These are phyloP conservation scores for Colletotrichum sp. DNA, from an alignment of 2,329 filamentous ascomycete genomes.

Conservation along the genomic window DNA sequence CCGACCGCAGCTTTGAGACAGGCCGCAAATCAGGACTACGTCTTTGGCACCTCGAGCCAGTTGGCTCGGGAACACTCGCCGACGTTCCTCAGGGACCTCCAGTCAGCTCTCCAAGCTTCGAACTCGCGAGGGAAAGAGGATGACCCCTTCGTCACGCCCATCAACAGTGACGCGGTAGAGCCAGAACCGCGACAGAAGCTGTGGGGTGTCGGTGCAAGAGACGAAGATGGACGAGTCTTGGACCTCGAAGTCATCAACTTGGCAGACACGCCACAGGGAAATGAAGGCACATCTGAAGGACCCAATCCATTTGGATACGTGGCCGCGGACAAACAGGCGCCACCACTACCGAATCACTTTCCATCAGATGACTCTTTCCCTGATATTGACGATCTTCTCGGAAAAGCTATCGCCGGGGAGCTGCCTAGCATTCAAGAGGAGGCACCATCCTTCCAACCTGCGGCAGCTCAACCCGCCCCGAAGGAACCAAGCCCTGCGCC, in stretches of 20 bases:
- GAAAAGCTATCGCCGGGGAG: background rate
- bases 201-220: slow-evolving; percentile 75
- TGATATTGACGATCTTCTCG: slow-evolving; percentile 12
- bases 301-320: slow-evolving; percentile 45
- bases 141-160: slow-evolving; percentile 41
- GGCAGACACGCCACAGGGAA: slow-evolving; percentile 43
- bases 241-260: slow-evolving; percentile 68
- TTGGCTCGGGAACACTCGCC: slow-evolving; percentile 76
- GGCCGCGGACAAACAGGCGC: background rate
- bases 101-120: slow-evolving; percentile 65
- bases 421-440: background rate
- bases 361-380: slow-evolving; percentile 12
- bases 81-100: slow-evolving; percentile 65
- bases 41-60: slow-evolving; percentile 89
- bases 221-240: slow-evolving; percentile 67
- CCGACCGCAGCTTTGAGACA: slow-evolving; percentile 71
- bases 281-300: slow-evolving; percentile 24
- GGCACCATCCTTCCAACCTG: background rate
- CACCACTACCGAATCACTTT: background rate
- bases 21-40: slow-evolving; percentile 72
- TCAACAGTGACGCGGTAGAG: slow-evolving; percentile 44
- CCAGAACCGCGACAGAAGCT: slow-evolving; percentile 47
- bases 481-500: background rate
- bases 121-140: slow-evolving; percentile 43
- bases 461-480: background rate